These are phyloP conservation scores for Cryptococcus sp. DNA, from an alignment of 1,284 basidiomycete species.

Conservation along the genomic window DNA sequence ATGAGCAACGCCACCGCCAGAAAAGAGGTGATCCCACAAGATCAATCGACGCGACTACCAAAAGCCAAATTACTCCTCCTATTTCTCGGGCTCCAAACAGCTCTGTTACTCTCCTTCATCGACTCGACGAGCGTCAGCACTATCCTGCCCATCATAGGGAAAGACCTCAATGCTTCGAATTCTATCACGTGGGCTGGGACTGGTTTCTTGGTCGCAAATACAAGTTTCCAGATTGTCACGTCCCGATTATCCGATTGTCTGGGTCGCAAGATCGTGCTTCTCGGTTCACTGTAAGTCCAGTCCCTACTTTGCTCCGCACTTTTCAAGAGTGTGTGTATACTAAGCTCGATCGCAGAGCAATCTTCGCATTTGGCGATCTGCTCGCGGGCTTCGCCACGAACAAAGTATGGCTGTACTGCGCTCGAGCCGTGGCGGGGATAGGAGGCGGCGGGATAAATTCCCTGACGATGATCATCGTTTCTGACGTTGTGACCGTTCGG, in stretches of 20 bases:
- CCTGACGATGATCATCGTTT: constrained; percentile 52
- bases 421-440: constrained; percentile 53
- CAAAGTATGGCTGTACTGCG: constrained; percentile 36
- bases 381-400: constrained; percentile 38
- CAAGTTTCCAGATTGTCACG: constrained; percentile 35
- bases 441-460: constrained; percentile 54
- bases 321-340: not conserved
- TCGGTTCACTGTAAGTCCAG: constrained; percentile 21
- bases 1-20: not conserved
- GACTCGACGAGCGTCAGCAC: constrained; percentile 39
- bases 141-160: constrained; percentile 30
- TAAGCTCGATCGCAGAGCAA: not conserved
- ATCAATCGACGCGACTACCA: constrained; percentile 19
- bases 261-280: constrained; percentile 31
- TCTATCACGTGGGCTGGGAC: constrained; percentile 44
- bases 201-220: constrained; percentile 38
- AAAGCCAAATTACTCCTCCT: constrained; percentile 22
- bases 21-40: constrained; percentile 10
- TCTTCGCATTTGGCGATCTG: constrained; percentile 38
- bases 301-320: not conserved
- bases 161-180: constrained; percentile 28
- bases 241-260: constrained; percentile 39
- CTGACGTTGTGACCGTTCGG: constrained; percentile 52
- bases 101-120: constrained; percentile 35
- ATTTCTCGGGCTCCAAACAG: constrained; percentile 28